Base-by-base conservation (phyloP, 805 yeast species). In the Wickerhamiella slavikovae region DNA sequence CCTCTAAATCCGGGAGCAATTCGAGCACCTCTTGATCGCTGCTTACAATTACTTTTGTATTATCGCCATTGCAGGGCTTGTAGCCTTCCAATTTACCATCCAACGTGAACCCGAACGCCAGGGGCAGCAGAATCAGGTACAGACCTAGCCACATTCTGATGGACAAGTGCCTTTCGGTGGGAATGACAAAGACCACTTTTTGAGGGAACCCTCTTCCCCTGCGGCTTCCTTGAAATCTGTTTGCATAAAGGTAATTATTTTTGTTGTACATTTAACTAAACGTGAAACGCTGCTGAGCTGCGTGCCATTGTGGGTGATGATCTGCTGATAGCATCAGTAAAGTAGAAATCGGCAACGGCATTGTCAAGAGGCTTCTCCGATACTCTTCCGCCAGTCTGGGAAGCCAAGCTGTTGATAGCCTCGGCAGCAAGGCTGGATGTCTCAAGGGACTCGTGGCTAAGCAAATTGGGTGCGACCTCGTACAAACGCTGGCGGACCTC, bases 261-360 rank as follows among this genome's bases (percentile, higher is more conserved):
- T 11, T 11, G 8, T 13, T 24, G 15, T n/a, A 25, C 4, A 28
- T 45, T 2, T 26, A n/a, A n/a, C n/a, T n/a, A n/a, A n/a, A n/a
- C n/a, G n/a, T n/a, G 15, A 16, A 49, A 49, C 22, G 55, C 55
- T 31, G 73, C 64, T 35, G 80, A 70, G 60, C 91, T 75, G 56
- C 66, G 72, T 24, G 92, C 91, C 92, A 78, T 79, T 18, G 92
- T 79, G 39, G 80, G 78, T 29, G 92, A 78, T 33, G 78, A 68
- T 60, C 92, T 67, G 15, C 91, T 73, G 41, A 78, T 73, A 37
- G 76, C 78, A 52, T 79, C 85, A 21, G 93, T 78, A 64, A 78
- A 74, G 61, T 79, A 78, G 53, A 75, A 78, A 67, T 78, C 76
- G 41, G 66, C 67, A 47, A 78, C 71, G 34, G 82, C 82, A 52